Evolutionary conservation across 345 rosid genomes (phyloP), one percentile per base, ranked within the genome.

Genomic region (Bruguiera parviflora): DNA sequence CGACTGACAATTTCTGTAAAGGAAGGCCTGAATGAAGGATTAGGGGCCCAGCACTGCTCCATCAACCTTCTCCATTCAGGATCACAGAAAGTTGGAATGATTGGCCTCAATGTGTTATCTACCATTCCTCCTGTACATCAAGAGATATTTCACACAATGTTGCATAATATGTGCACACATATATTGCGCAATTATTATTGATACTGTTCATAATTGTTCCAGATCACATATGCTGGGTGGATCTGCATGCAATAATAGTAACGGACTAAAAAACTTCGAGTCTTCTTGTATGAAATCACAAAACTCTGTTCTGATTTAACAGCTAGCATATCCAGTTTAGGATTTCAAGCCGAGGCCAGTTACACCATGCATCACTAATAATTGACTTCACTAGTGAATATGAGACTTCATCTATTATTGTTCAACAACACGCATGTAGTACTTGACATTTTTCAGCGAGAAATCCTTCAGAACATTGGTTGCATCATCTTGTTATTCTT

Each of bases 21-120:
- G 46, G 87, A 78, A 56, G 93, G 96, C 82, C 96, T 81, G 33
- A 68, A 84, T 59, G 75, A 74, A 58, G 96, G 93, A 72, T 88
- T 85, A 24, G 93, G 96, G 5, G 96, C 86, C 93, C 96, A 90
- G 60, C 93, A 90, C 72, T 84, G 81, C 69, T 90, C 93, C 93
- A 90, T 90, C 66, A 90, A 57, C 51, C 69, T 74, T 78, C 78
- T 82, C 93, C 93, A 90, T 67, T 90, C 96, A 32, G 84, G 61
- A 57, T 90, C 96, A 53, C 96, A 90, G 61, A 57, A 70, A 75
- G 73, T 78, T 19, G 92, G 96, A 64, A 90, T 82, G 27, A 86
- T 72, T 33, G 96, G 96, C 76, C 96, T 90, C 79, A 90, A 72
- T 0, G 90, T 84, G 77, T 90, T 90, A 65, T 78, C 86, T 73